Evolutionary conservation across 176 grass and related monocot species (phyloP).

Genomic region (Avena atlantica): DNA sequence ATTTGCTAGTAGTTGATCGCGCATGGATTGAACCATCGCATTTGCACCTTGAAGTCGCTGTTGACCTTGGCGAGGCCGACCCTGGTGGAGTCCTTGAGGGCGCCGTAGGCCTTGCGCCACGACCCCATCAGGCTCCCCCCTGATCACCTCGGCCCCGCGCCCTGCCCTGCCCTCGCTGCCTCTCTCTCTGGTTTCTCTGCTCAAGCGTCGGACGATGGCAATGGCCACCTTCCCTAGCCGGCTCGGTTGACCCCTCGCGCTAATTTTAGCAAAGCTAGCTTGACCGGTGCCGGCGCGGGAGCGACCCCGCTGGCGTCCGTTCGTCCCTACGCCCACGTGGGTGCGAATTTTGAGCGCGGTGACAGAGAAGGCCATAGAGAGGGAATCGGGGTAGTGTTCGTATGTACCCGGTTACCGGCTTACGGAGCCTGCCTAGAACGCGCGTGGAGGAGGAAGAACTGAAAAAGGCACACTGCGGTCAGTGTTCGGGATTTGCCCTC

Average conservation of each 20-base stretch:
- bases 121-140: conserved; percentile 46
- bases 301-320: background rate
- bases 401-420: background rate
- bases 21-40: background rate
- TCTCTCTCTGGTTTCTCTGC: background rate
- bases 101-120: conserved; percentile 96
- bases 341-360: background rate
- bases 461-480: too few species aligned
- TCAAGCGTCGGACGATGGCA: background rate
- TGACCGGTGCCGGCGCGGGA: background rate
- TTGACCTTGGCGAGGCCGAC: conserved; percentile 98
- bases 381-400: background rate
- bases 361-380: background rate
- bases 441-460: too few species aligned
- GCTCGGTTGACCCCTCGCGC: background rate
- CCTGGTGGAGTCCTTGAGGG: conserved; percentile 97
- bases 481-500: too few species aligned
- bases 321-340: background rate
- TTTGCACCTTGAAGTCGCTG: conserved; percentile 89
- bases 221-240: conserved; percentile 6
- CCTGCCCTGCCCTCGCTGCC: conserved; percentile 10
- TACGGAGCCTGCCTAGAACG: too few species aligned
- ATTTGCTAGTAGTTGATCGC: background rate
- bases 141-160: conserved; percentile 9
- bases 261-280: conserved; percentile 12